phyloP scores from a whole-genome alignment of 1,284 basidiomycete genomes.

The Ganoderma sinense region DNA sequence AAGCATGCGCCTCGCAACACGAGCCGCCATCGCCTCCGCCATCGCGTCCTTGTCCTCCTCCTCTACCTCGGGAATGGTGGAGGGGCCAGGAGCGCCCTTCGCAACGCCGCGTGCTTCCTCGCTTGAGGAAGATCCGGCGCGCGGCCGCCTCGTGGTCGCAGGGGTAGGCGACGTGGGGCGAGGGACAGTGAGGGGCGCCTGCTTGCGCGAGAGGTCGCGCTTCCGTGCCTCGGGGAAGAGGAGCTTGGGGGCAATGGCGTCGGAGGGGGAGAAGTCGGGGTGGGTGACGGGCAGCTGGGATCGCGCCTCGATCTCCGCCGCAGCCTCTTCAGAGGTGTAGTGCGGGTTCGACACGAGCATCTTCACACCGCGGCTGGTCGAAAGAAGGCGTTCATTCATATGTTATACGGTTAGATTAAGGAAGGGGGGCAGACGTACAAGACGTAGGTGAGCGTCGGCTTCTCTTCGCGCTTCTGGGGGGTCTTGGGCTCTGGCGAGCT shows the following conservation, averaged over 20 bases:
- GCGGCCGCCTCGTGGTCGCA: conserved; percentile 10
- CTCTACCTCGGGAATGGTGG: conserved; percentile 6
- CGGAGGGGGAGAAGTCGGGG: conserved; percentile 59
- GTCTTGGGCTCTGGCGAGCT: conserved; percentile 29
- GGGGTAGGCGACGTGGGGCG: conserved; percentile 22
- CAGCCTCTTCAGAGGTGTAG: conserved; percentile 46
- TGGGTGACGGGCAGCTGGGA: conserved; percentile 56
- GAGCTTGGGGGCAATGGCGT: conserved; percentile 53
- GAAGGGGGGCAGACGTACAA: conserved; percentile 54
- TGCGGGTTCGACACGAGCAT: conserved; percentile 58
- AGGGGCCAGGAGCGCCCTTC: conserved; percentile 17
- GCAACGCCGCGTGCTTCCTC: conserved; percentile 25
- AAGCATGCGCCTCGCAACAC: conserved; percentile 30
- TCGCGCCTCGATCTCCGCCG: conserved; percentile 42
- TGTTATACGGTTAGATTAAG: neutral
- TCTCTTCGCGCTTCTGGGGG: conserved; percentile 46
- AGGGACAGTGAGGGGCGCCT: conserved; percentile 11
- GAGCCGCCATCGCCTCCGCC: conserved; percentile 30
- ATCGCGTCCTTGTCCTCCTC: conserved; percentile 25
- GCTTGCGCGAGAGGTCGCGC: conserved; percentile 23
- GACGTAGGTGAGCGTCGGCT: conserved; percentile 60
- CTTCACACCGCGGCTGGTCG: conserved; percentile 58
- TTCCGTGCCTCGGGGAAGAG: conserved; percentile 51
- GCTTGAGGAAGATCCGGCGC: conserved; percentile 30
- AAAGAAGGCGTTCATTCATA: neutral